Conservation (phyloP, 495 filamentous ascomycete genomes). For the Podospora pseudopauciseta region DNA sequence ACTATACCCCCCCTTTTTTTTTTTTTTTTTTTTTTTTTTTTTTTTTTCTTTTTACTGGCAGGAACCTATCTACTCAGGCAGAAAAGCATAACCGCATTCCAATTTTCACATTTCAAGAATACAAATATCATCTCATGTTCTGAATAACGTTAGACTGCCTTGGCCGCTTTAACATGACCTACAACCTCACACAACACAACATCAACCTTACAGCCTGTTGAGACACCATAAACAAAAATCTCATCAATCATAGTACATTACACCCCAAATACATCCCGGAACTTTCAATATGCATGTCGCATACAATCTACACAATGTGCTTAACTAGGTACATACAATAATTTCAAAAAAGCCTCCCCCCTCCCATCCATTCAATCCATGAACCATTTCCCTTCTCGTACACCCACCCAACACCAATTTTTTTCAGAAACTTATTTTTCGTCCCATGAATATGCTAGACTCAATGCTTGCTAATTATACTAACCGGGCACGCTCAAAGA, state of each 20-base stretch:
- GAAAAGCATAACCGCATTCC: too few relatives aligned
- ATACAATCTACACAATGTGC: neutral
- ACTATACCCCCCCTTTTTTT: neutral
- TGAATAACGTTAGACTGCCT: too few relatives aligned
- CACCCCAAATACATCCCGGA: neutral
- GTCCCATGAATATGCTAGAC: neutral
- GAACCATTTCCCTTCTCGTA: neutral
- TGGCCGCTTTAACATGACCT: too few relatives aligned
- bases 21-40: neutral
- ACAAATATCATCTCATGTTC: too few relatives aligned
- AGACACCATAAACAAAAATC: too few relatives aligned
- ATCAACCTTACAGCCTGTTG: too few relatives aligned
- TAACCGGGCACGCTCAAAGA: neutral
- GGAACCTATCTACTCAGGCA: too few relatives aligned
- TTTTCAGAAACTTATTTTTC: neutral
- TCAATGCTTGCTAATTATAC: slow-evolving; percentile 9
- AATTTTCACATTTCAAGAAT: too few relatives aligned
- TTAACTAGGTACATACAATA: neutral
- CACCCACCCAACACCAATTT: neutral
- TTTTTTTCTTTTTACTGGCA: neutral
- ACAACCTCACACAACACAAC: too few relatives aligned
- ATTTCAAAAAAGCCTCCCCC: neutral
- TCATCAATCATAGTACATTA: too few relatives aligned
- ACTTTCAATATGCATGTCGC: neutral
- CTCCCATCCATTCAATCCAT: neutral